Evolutionary conservation across 257 asterid genomes (phyloP).

Genomic region (Solanum pinnatisectum): DNA sequence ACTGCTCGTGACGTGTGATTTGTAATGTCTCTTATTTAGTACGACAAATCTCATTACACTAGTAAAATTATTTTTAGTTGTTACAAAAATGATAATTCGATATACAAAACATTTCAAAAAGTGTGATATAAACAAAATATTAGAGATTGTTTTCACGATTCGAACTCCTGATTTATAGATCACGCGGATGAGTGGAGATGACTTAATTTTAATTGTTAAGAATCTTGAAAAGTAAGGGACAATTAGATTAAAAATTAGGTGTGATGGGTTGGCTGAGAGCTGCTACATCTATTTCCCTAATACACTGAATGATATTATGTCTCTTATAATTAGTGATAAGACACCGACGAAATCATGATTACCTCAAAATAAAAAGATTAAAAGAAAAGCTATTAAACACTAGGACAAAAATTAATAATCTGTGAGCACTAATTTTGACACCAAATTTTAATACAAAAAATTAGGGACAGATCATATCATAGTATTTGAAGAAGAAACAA

Average conservation of each 20-base stretch:
- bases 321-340: neutral
- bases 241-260: constrained; percentile 31
- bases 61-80: neutral
- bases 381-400: constrained; percentile 4
- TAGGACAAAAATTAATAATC: constrained; percentile 5
- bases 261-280: constrained; percentile 20
- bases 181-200: neutral
- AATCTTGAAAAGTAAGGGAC: constrained; percentile 21
- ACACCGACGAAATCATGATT: neutral
- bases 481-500: neutral
- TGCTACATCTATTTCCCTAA: constrained; percentile 3
- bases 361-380: neutral
- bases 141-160: neutral
- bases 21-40: constrained; percentile 11
- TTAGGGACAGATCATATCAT: neutral
- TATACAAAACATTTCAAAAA: neutral
- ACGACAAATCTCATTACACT: neutral
- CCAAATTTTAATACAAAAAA: neutral
- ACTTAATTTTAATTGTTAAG: constrained; percentile 15
- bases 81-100: accelerated
- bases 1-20: constrained; percentile 14
- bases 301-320: neutral
- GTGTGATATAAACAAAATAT: neutral
- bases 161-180: neutral
- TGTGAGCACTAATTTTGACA: neutral